phyloP scores from a whole-genome alignment of 495 filamentous ascomycete species.

The Penicillium manginii region DNA sequence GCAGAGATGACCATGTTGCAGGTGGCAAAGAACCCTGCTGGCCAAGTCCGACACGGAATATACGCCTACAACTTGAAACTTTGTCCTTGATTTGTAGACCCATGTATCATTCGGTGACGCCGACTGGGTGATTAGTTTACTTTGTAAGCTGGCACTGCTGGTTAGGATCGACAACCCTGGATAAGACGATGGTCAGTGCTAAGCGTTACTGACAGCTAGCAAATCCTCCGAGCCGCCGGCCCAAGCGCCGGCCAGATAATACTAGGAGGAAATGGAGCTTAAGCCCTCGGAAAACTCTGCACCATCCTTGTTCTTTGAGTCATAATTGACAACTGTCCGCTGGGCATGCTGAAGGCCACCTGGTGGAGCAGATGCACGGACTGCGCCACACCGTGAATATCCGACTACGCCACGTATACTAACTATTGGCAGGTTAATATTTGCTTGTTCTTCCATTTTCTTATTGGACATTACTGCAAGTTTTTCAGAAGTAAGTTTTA shows the following conservation, averaged over 20 bases:
- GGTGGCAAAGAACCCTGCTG: neutral
- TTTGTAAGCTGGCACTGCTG: neutral
- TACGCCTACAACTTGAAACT: neutral
- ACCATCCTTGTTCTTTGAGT: constrained; percentile 5
- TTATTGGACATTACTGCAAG: no score
- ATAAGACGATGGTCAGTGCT: neutral
- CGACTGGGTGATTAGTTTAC: neutral
- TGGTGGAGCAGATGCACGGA: constrained; percentile 2
- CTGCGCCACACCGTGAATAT: constrained; percentile 1
- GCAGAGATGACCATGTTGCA: neutral
- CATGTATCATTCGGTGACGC: constrained; percentile 4
- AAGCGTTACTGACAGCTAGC: constrained; percentile 14
- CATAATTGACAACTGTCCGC: constrained; percentile 13
- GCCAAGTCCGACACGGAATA: neutral
- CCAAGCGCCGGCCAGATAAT: constrained; percentile 9
- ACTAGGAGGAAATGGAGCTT: constrained; percentile 12
- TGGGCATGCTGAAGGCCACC: constrained; percentile 2
- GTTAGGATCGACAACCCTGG: neutral
- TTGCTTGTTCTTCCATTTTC: no score
- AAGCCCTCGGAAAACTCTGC: constrained; percentile 1
- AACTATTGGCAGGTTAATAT: no score
- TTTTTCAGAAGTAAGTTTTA: no score
- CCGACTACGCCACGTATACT: neutral
- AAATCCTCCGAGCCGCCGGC: constrained; percentile 13
- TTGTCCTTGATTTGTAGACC: neutral